Conservation (phyloP, 2,329 filamentous ascomycete species). For the Sclerotinia borealis region DNA sequence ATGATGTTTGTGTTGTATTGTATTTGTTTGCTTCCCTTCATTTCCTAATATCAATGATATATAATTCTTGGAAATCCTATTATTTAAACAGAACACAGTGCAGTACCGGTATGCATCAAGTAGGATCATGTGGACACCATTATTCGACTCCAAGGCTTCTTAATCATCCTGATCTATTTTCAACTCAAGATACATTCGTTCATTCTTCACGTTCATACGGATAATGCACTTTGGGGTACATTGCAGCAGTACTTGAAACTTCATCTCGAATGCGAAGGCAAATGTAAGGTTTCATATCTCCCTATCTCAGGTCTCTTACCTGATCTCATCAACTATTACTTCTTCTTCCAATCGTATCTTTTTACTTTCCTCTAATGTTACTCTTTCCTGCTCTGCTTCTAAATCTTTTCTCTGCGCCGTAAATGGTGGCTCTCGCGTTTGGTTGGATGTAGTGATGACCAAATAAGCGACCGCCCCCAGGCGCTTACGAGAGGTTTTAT, state of each 20-base stretch:
- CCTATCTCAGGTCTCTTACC: background rate
- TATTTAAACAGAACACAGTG: background rate
- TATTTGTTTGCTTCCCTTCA: conserved; percentile 1
- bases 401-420: background rate
- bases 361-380: background rate
- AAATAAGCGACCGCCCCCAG: conserved; percentile 12
- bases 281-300: background rate
- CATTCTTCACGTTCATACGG: background rate
- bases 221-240: background rate
- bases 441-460: background rate
- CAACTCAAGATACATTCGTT: background rate
- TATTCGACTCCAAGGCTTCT: background rate
- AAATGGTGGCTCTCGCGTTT: conserved; percentile 1
- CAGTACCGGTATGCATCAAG: background rate
- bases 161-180: background rate
- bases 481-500: conserved; percentile 3
- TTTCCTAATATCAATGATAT: background rate
- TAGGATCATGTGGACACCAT: background rate
- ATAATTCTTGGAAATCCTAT: background rate
- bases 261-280: background rate
- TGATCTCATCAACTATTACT: background rate
- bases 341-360: background rate
- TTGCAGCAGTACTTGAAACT: conserved; percentile 2
- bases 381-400: background rate
- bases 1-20: background rate